These are phyloP conservation scores for Fusarium sarcochroum DNA, from an alignment of 2,329 filamentous ascomycete species.

Conservation along the genomic window DNA sequence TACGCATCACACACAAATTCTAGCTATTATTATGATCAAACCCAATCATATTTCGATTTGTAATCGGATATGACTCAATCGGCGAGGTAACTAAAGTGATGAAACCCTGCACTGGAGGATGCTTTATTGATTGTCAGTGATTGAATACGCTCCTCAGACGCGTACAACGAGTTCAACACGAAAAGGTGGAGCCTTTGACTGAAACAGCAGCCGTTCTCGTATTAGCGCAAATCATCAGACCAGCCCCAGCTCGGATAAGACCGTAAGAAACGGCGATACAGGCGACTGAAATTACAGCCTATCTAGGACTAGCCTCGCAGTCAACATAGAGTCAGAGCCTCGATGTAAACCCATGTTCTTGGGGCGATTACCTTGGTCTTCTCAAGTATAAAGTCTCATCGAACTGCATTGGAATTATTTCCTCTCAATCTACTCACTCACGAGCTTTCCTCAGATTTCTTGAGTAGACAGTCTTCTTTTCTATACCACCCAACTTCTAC, in stretches of 20 bases:
- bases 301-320: neutral
- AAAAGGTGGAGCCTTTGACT: neutral
- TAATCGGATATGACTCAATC: too few relatives aligned
- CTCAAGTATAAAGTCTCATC: conserved; percentile 2
- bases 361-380: neutral
- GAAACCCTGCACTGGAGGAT: too few relatives aligned
- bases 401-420: too few relatives aligned
- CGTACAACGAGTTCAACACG: too few relatives aligned
- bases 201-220: conserved; percentile 13
- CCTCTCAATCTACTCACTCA: too few relatives aligned
- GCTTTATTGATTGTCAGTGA: neutral
- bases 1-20: too few relatives aligned
- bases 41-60: too few relatives aligned
- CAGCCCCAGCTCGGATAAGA: neutral
- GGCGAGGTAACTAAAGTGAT: too few relatives aligned
- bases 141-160: neutral
- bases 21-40: too few relatives aligned
- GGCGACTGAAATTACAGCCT: conserved; percentile 9
- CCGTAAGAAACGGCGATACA: neutral
- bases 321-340: too few relatives aligned
- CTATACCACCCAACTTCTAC: fast-evolving
- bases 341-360: neutral
- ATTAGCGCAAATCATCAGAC: neutral
- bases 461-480: neutral
- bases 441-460: neutral